Conservation (phyloP, 2,329 filamentous ascomycete genomes). For the Pestalotiopsis sp. region DNA sequence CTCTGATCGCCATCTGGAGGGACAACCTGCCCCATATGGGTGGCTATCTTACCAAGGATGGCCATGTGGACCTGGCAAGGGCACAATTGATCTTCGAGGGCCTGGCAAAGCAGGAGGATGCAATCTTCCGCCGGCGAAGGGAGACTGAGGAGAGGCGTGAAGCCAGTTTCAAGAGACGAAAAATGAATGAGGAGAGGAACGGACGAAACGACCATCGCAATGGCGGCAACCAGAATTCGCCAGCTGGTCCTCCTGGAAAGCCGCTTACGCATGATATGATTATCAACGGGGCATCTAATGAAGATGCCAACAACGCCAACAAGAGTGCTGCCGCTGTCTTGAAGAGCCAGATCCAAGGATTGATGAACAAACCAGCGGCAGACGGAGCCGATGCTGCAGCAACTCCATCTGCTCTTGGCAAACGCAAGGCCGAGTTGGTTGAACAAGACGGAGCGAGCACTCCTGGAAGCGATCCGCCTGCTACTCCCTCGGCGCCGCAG, state of each 20-base stretch:
- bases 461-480: conserved; percentile 61
- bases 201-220: conserved; percentile 35
- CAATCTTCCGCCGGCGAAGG: conserved; percentile 86
- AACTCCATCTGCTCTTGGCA: conserved; percentile 60
- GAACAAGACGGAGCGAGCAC: conserved; percentile 64
- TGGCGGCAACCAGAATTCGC: conserved; percentile 40
- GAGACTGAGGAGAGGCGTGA: conserved; percentile 84
- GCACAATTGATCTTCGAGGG: conserved; percentile 88
- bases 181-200: conserved; percentile 62
- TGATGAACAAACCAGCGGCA: conserved; percentile 27
- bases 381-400: conserved; percentile 33
- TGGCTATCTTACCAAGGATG: conserved; percentile 95
- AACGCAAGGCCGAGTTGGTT: conserved; percentile 76
- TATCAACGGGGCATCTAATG: conserved; percentile 69
- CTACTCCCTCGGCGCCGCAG: conserved; percentile 48
- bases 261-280: conserved; percentile 86
- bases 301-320: conserved; percentile 79
- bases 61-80: conserved; percentile 82
- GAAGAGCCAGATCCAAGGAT: conserved; percentile 74
- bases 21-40: conserved; percentile 91
- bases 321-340: conserved; percentile 91
- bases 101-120: conserved; percentile 89
- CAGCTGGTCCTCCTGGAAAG: conserved; percentile 51
- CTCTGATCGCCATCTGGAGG: conserved; percentile 94
- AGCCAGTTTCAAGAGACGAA: conserved; percentile 77